Conservation (phyloP, 1,284 basidiomycete genomes). For the Ceratobasidium sp. region DNA sequence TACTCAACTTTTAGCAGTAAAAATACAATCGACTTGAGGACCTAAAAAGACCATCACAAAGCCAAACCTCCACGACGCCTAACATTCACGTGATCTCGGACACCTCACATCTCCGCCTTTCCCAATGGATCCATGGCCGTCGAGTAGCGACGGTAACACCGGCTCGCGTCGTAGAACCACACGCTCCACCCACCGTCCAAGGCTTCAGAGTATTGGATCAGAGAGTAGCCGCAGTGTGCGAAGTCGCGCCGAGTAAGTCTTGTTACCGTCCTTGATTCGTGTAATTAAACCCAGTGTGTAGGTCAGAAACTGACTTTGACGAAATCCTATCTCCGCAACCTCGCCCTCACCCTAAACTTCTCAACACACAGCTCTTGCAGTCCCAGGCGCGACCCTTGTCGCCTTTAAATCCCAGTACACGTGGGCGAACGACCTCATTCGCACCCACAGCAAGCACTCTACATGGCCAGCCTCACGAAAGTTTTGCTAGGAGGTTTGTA, state of each 20-base stretch:
- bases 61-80: neutral
- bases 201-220: conserved; percentile 26
- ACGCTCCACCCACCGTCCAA: conserved; percentile 1
- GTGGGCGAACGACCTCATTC: conserved; percentile 45
- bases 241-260: conserved; percentile 48
- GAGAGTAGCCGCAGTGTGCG: conserved; percentile 42
- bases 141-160: conserved; percentile 6
- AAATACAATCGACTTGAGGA: neutral
- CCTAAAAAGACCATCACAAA: neutral
- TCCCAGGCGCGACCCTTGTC: conserved; percentile 58
- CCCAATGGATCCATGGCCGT: conserved; percentile 26
- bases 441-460: conserved; percentile 53
- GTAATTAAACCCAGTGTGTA: conserved; percentile 30
- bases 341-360: conserved; percentile 65
- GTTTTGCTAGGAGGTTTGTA: conserved; percentile 69
- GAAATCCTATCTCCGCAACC: conserved; percentile 69
- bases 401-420: conserved; percentile 46
- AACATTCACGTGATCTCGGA: conserved; percentile 12
- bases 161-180: conserved; percentile 15
- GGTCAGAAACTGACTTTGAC: conserved; percentile 49
- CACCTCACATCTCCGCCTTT: conserved; percentile 12
- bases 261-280: neutral
- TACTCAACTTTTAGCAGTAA: no score
- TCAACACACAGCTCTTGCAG: conserved; percentile 64
- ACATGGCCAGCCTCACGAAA: conserved; percentile 56